These are phyloP conservation scores for Zea luxurians DNA, from an alignment of 176 grass and related monocot species.

Conservation along the genomic window DNA sequence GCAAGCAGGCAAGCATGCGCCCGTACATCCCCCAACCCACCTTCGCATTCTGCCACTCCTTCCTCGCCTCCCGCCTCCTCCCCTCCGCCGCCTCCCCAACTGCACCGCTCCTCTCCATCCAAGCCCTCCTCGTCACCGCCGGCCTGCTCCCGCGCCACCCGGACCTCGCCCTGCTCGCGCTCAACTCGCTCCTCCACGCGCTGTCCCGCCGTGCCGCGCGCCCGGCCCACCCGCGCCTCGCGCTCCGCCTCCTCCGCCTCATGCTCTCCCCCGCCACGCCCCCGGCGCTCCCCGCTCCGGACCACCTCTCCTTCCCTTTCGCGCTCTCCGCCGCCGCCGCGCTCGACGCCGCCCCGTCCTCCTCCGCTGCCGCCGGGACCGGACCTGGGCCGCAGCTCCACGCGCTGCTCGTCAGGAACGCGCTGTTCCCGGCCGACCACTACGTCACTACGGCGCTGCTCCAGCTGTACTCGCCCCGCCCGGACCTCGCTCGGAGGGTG, in stretches of 20 bases:
- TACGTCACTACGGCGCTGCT: constrained; percentile 78
- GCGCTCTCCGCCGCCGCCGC: constrained; percentile 58
- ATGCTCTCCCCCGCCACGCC: constrained; percentile 55
- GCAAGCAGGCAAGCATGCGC: constrained; percentile 14
- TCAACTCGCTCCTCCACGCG: constrained; percentile 57
- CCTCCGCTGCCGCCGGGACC: not conserved
- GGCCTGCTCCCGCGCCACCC: constrained; percentile 41
- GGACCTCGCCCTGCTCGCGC: constrained; percentile 56
- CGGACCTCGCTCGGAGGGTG: constrained; percentile 39
- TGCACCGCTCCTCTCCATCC: constrained; percentile 44
- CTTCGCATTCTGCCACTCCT: constrained; percentile 52
- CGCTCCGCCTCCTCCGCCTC: constrained; percentile 47
- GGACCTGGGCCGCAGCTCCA: constrained; percentile 56
- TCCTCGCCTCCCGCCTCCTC: constrained; percentile 58
- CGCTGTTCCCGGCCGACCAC: constrained; percentile 64
- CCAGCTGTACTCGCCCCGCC: constrained; percentile 48
- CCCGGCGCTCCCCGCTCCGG: constrained; percentile 44
- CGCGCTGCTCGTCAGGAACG: constrained; percentile 56
- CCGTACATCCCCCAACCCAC: constrained; percentile 45
- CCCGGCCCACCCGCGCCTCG: constrained; percentile 49
- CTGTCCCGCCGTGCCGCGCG: constrained; percentile 49
- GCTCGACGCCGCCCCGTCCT: not conserved
- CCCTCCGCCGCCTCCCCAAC: constrained; percentile 23
- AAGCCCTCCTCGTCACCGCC: constrained; percentile 55
- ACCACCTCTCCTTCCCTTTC: constrained; percentile 88